Percentiles rank a stretch among this genome's conserved stretches.
These are phyloP conservation scores for Coemansia sp. DNA, from an alignment of 192 early-diverging fungal species.

Conservation along the genomic window DNA sequence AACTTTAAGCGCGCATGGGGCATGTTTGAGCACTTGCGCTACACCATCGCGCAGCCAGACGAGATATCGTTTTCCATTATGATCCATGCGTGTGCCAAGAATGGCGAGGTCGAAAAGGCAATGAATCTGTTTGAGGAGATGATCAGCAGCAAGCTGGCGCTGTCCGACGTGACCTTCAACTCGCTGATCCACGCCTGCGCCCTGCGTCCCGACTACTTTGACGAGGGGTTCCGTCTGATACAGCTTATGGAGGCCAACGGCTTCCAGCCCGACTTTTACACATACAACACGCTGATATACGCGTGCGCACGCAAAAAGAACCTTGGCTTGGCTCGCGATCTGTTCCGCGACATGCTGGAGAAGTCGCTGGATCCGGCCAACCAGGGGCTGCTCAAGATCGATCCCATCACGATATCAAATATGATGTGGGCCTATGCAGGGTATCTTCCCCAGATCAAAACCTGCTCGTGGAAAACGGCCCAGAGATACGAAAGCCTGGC, in stretches of 20 bases:
- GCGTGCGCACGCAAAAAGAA: slow-evolving; percentile 73
- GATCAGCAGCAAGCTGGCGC: slow-evolving; percentile 61
- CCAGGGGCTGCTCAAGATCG: slow-evolving; percentile 52
- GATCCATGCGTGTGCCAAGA: slow-evolving; percentile 87
- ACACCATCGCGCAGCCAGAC: slow-evolving; percentile 72
- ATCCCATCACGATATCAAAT: slow-evolving; percentile 62
- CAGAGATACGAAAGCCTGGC: slow-evolving; percentile 29
- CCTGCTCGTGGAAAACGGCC: slow-evolving; percentile 36
- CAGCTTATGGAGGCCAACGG: slow-evolving; percentile 81
- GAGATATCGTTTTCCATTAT: slow-evolving; percentile 79
- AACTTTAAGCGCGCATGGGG: slow-evolving; percentile 82
- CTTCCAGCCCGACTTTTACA: slow-evolving; percentile 73
- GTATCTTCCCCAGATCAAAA: slow-evolving; percentile 36
- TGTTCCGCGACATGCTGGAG: slow-evolving; percentile 59
- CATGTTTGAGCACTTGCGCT: slow-evolving; percentile 83
- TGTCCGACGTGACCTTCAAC: slow-evolving; percentile 85
- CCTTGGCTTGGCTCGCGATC: slow-evolving; percentile 61
- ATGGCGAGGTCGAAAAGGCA: slow-evolving; percentile 81
- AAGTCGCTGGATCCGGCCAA: slow-evolving; percentile 37
- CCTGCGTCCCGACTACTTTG: slow-evolving; percentile 74
- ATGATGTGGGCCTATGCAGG: slow-evolving; percentile 67
- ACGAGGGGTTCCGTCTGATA: slow-evolving; percentile 74
- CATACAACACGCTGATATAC: slow-evolving; percentile 79
- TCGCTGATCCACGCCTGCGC: slow-evolving; percentile 82
- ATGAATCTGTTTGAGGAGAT: slow-evolving; percentile 92